Evolutionary conservation across 2,329 filamentous ascomycete genomes (phyloP).

Genomic region (Harringtonia aguacate): DNA sequence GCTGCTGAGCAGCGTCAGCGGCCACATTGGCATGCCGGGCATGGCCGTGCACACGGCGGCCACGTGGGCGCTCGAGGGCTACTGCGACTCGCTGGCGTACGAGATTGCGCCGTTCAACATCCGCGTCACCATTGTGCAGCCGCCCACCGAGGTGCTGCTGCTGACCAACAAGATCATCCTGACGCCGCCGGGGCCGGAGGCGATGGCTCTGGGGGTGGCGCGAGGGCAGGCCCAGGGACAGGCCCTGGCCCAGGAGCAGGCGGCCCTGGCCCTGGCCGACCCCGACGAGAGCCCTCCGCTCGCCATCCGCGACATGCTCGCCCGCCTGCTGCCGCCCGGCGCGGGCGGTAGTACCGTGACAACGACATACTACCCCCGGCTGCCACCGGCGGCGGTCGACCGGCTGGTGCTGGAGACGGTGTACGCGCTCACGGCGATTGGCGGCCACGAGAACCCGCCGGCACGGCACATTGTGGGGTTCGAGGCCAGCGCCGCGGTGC

Average conservation of each 20-base stretch:
- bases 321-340: constrained; percentile 47
- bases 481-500: constrained; percentile 78
- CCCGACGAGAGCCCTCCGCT: constrained; percentile 39
- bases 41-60: constrained; percentile 85
- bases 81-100: constrained; percentile 90
- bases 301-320: constrained; percentile 72
- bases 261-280: neutral
- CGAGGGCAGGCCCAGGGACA: too few species aligned
- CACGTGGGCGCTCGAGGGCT: constrained; percentile 91
- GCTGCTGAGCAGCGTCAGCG: constrained; percentile 78
- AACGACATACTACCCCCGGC: constrained; percentile 52
- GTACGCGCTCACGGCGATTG: constrained; percentile 81
- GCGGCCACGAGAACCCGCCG: constrained; percentile 90
- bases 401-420: constrained; percentile 79
- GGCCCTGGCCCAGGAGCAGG: too few species aligned
- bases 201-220: neutral
- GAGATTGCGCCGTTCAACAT: constrained; percentile 96
- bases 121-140: constrained; percentile 91
- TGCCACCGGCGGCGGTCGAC: constrained; percentile 59
- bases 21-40: constrained; percentile 85
- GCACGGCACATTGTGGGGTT: constrained; percentile 87
- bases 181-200: constrained; percentile 60
- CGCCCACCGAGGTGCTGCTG: constrained; percentile 82
- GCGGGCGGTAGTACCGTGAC: too few species aligned
- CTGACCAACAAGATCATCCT: constrained; percentile 81